These are phyloP conservation scores for Trichosporon faecale DNA, from an alignment of 1,284 basidiomycete species.

Conservation along the genomic window DNA sequence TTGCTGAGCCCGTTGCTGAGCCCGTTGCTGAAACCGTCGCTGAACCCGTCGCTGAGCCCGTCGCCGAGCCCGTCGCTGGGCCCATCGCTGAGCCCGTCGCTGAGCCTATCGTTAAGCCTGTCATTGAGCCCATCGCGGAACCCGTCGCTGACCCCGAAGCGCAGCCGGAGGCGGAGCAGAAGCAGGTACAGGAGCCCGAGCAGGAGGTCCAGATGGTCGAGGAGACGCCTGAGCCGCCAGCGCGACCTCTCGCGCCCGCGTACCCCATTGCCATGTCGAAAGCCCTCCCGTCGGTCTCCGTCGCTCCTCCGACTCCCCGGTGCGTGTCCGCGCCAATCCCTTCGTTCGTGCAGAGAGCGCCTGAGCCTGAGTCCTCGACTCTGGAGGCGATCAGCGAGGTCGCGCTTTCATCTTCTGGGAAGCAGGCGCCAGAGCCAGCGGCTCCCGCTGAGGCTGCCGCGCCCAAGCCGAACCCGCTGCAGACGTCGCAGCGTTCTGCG, in stretches of 20 bases:
- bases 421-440: not conserved
- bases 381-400: not conserved
- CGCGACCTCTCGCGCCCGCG: not conserved
- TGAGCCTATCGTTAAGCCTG: too few relatives aligned
- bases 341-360: not conserved
- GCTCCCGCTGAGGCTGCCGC: not conserved
- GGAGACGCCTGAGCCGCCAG: not conserved
- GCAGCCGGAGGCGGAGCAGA: not conserved
- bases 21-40: too few relatives aligned
- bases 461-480: too few relatives aligned
- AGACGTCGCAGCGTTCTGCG: not conserved
- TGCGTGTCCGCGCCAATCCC: not conserved
- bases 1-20: too few relatives aligned
- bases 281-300: not conserved
- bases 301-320: not conserved
- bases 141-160: too few relatives aligned
- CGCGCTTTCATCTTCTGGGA: not conserved
- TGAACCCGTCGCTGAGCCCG: too few relatives aligned
- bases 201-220: not conserved
- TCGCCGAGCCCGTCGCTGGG: too few relatives aligned
- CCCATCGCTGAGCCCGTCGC: too few relatives aligned
- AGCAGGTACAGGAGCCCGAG: not conserved
- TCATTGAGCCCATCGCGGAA: too few relatives aligned
- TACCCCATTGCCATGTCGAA: not conserved
- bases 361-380: not conserved